A percentile compares a stretch with the other conserved stretches of the same genome.
These are phyloP conservation scores for Ettlia oleoabundans DNA, from an alignment of 139 green algal species.

Conservation along the genomic window DNA sequence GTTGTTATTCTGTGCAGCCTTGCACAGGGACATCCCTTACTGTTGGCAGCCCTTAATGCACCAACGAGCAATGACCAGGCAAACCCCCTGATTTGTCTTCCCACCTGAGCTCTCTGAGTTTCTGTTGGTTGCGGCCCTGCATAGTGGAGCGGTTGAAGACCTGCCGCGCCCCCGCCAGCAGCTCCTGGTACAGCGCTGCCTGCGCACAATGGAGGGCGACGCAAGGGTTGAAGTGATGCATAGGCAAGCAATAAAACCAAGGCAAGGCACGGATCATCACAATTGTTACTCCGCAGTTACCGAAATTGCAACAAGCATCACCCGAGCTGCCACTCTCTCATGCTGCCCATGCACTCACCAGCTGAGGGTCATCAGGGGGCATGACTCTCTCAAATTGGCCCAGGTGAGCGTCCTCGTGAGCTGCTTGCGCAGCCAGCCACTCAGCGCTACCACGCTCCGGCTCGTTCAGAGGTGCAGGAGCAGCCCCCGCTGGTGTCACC, in stretches of 20 bases:
- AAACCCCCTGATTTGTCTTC: not conserved
- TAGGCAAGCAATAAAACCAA: too few species aligned
- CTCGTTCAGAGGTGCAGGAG: not conserved
- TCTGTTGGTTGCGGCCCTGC: slow-evolving; percentile 26
- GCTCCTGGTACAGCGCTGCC: slow-evolving; percentile 23
- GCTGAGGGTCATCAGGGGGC: slow-evolving; percentile 1
- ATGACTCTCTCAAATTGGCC: slow-evolving; percentile 32
- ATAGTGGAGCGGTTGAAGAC: slow-evolving; percentile 31
- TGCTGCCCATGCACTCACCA: not conserved
- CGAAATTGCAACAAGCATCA: too few species aligned
- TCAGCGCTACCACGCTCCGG: not conserved
- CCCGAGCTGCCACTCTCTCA: too few species aligned
- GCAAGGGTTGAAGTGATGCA: too few species aligned
- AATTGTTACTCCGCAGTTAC: too few species aligned
- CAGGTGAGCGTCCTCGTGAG: slow-evolving; percentile 23
- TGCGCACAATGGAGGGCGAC: not conserved
- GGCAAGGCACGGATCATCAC: too few species aligned
- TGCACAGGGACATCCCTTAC: too few species aligned
- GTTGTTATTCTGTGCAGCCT: too few species aligned
- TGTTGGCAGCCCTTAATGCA: too few species aligned
- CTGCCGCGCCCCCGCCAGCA: slow-evolving; percentile 15
- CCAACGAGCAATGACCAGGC: too few species aligned
- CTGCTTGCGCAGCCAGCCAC: slow-evolving; percentile 17
- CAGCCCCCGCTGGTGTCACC: not conserved
- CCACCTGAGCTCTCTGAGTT: not conserved